Evolutionary conservation across 805 yeast species (phyloP).

Genomic region (Starmerella stigmatis): DNA sequence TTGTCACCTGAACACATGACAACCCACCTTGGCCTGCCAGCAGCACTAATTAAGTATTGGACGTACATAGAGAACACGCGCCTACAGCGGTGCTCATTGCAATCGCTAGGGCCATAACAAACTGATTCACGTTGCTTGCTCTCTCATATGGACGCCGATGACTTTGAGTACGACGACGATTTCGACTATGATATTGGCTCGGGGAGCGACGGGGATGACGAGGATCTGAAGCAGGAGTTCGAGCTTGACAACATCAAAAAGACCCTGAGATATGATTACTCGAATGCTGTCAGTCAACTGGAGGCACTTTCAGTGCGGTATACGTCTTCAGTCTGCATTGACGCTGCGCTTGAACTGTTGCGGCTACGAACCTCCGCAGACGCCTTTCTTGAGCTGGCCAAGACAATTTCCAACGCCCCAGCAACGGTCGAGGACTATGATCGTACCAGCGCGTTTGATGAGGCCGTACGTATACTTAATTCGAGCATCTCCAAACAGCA

Average conservation of each 20-base stretch:
- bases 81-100: too few relatives aligned
- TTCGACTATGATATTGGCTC: constrained; percentile 22
- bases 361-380: not conserved
- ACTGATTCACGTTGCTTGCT: too few relatives aligned
- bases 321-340: not conserved
- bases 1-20: not conserved
- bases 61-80: too few relatives aligned
- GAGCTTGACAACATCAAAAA: constrained; percentile 13
- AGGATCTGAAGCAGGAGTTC: constrained; percentile 21
- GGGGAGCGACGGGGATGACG: constrained; percentile 30
- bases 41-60: too few relatives aligned
- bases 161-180: constrained; percentile 17
- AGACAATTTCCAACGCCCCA: not conserved
- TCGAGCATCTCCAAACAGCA: not conserved
- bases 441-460: not conserved
- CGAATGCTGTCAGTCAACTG: constrained; percentile 2
- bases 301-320: not conserved
- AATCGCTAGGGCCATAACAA: too few relatives aligned
- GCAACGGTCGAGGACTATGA: not conserved
- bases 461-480: not conserved
- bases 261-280: not conserved
- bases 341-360: constrained; percentile 12
- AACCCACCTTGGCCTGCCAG: too few relatives aligned
- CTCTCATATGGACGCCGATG: constrained; percentile 15
- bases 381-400: not conserved